Conservation (phyloP, 192 early-diverging fungal species). For the Phycomyces nitens region DNA sequence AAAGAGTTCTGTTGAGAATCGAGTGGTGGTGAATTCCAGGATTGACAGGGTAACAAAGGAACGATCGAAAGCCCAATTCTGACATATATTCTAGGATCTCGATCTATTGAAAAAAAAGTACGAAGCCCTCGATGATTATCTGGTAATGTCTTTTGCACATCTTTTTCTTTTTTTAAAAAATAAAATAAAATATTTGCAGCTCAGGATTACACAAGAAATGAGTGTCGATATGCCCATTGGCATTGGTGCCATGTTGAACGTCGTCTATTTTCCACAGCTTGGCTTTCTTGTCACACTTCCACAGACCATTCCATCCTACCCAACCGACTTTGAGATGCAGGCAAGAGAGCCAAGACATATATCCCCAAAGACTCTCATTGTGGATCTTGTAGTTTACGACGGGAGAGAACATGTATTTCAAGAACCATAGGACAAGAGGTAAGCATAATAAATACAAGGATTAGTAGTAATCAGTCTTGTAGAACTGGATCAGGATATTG, state of each 20-base stretch:
- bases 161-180: neutral
- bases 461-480: neutral
- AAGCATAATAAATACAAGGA: neutral
- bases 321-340: slow-evolving; percentile 54
- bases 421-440: slow-evolving; percentile 57
- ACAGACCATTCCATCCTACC: slow-evolving; percentile 40
- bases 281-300: slow-evolving; percentile 76
- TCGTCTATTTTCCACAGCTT: slow-evolving; percentile 80
- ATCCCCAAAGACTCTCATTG: too few relatives aligned
- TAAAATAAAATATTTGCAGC: slow-evolving; percentile 31
- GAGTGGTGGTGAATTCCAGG: slow-evolving; percentile 56
- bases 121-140: slow-evolving; percentile 59
- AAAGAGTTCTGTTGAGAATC: slow-evolving; percentile 52
- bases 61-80: neutral
- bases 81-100: slow-evolving; percentile 43
- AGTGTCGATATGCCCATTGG: slow-evolving; percentile 47
- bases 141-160: slow-evolving; percentile 38
- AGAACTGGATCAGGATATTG: slow-evolving; percentile 76
- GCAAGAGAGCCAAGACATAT: slow-evolving; percentile 29
- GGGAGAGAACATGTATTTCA: slow-evolving; percentile 63
- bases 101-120: slow-evolving; percentile 67
- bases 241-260: slow-evolving; percentile 53
- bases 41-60: slow-evolving; percentile 35
- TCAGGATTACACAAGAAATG: slow-evolving; percentile 55
- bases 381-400: slow-evolving; percentile 67